Percentiles rank a stretch among this genome's conserved stretches.
Evolutionary conservation across 208 protist species (phyloP).

Genomic region (Paratrypanosoma confusum): DNA sequence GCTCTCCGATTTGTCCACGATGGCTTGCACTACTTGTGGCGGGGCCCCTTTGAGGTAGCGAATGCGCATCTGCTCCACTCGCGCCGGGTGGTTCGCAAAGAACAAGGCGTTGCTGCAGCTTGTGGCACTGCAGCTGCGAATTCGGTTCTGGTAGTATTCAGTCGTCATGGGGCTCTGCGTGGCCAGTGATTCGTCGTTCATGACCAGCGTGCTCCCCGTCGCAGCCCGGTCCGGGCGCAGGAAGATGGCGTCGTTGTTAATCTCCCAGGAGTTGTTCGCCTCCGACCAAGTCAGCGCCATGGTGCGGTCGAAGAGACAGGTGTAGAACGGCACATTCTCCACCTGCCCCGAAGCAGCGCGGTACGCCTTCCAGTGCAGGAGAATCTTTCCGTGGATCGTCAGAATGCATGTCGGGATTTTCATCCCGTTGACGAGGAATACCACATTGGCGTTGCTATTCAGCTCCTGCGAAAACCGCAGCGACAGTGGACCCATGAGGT

Average conservation of each 20-base stretch:
- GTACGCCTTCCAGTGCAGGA: conserved; percentile 51
- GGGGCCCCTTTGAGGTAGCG: conserved; percentile 29
- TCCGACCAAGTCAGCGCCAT: conserved; percentile 28
- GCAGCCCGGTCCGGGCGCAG: conserved; percentile 61
- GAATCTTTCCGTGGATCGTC: conserved; percentile 68
- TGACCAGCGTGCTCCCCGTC: conserved; percentile 37
- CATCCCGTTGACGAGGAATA: conserved; percentile 32
- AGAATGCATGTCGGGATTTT: conserved; percentile 48
- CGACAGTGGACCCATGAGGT: conserved; percentile 27
- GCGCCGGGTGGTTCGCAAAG: conserved; percentile 37
- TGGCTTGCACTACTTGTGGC: conserved; percentile 36
- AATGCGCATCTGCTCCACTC: conserved; percentile 55
- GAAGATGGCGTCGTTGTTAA: conserved; percentile 79
- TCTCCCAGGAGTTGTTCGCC: conserved; percentile 23
- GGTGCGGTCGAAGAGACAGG: conserved; percentile 77
- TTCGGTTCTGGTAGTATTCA: too few relatives aligned
- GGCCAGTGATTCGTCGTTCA: conserved; percentile 51
- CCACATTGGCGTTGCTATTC: conserved; percentile 59
- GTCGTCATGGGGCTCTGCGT: too few relatives aligned
- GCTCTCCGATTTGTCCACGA: conserved; percentile 23
- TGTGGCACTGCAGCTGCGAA: too few relatives aligned
- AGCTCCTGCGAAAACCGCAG: conserved; percentile 34
- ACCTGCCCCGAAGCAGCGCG: conserved; percentile 12
- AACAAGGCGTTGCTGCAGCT: conserved; percentile 41
- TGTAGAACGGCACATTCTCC: conserved; percentile 31